Evolutionary conservation across 306 rosid species (phyloP).

Genomic region (Citrullus colocynthis): DNA sequence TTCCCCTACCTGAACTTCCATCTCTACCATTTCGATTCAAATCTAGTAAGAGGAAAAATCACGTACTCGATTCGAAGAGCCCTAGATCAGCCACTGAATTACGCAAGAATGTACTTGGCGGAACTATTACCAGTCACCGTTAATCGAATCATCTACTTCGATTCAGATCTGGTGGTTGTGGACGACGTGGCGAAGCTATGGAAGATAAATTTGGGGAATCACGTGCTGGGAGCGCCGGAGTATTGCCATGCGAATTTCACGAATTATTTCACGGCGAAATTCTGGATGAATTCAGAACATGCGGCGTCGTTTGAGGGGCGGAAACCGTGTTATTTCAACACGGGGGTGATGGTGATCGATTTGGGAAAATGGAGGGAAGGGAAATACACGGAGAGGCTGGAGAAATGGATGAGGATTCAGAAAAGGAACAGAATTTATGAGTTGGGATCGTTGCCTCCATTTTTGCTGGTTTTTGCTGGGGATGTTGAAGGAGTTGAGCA

Average conservation of each 20-base stretch:
- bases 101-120: slow-evolving; percentile 82
- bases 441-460: slow-evolving; percentile 80
- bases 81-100: slow-evolving; percentile 78
- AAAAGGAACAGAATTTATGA: slow-evolving; percentile 69
- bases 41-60: slow-evolving; percentile 66
- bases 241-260: slow-evolving; percentile 90
- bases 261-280: slow-evolving; percentile 56
- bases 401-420: slow-evolving; percentile 82
- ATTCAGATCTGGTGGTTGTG: slow-evolving; percentile 73
- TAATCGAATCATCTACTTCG: slow-evolving; percentile 68
- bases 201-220: slow-evolving; percentile 43
- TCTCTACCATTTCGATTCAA: slow-evolving; percentile 63
- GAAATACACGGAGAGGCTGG: slow-evolving; percentile 46
- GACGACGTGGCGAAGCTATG: slow-evolving; percentile 88
- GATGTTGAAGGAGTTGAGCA: slow-evolving; percentile 68
- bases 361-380: slow-evolving; percentile 76
- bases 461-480: slow-evolving; percentile 74
- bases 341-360: slow-evolving; percentile 94
- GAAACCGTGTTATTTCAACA: slow-evolving; percentile 69
- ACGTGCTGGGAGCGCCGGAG: slow-evolving; percentile 78
- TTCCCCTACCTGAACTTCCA: slow-evolving; percentile 64
- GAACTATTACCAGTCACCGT: slow-evolving; percentile 50
- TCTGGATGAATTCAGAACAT: slow-evolving; percentile 48
- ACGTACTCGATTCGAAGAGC: slow-evolving; percentile 75
- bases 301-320: slow-evolving; percentile 46